These are phyloP conservation scores for Aspergillus sojae DNA, from an alignment of 2,329 filamentous ascomycete genomes.

Conservation along the genomic window DNA sequence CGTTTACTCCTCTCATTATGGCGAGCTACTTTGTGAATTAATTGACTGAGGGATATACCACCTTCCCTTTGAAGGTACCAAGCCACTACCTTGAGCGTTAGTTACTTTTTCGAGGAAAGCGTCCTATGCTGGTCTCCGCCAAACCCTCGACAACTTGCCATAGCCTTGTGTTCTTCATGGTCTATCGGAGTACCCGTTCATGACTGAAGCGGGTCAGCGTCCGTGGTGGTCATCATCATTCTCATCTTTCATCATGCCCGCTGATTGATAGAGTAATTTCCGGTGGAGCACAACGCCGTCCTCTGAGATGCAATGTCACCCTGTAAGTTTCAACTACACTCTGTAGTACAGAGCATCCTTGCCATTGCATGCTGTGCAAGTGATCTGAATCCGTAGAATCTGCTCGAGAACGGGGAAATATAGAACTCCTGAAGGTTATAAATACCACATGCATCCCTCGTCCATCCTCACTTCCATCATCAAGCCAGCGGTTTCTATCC, in stretches of 20 bases:
- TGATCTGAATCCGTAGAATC: neutral
- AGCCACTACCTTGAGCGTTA: neutral
- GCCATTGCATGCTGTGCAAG: slow-evolving; percentile 4
- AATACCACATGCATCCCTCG: slow-evolving; percentile 6
- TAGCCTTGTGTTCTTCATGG: neutral
- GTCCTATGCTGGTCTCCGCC: neutral
- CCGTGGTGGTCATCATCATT: slow-evolving; percentile 7
- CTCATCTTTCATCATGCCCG: slow-evolving; percentile 1
- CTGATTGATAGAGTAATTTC: slow-evolving; percentile 17
- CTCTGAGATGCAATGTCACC: slow-evolving; percentile 28
- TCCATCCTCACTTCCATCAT: slow-evolving; percentile 2
- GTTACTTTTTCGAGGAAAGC: neutral
- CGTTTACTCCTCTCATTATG: neutral
- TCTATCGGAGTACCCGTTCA: neutral
- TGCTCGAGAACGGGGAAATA: neutral
- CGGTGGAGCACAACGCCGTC: slow-evolving; percentile 23
- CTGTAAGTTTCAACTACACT: slow-evolving; percentile 20
- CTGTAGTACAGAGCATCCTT: slow-evolving; percentile 14
- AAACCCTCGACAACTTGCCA: neutral
- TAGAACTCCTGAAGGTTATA: slow-evolving; percentile 10
- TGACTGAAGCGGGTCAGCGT: neutral
- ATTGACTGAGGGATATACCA: slow-evolving; percentile 12
- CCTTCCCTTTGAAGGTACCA: slow-evolving; percentile 15
- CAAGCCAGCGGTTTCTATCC: slow-evolving; percentile 6
- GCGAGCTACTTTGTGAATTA: neutral